A percentile compares a stretch with the other conserved stretches of the same genome.
These are phyloP conservation scores for Microascus cirrosus DNA, from an alignment of 2,329 filamentous ascomycete species.

Conservation along the genomic window DNA sequence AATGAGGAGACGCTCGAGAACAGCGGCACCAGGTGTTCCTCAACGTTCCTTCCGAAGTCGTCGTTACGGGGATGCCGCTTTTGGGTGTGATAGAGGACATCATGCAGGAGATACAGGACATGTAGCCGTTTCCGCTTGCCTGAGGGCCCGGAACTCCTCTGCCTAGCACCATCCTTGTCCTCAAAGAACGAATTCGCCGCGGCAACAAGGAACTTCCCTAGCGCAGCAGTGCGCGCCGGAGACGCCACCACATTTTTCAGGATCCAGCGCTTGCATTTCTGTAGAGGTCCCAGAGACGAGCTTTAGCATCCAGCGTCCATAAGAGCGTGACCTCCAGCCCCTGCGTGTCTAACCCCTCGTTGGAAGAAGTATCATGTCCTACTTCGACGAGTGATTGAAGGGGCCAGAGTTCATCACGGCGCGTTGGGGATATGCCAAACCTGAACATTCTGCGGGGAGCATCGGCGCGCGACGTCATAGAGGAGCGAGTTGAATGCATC, in stretches of 20 bases:
- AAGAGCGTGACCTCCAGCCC: background rate
- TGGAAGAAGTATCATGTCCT: constrained; percentile 9
- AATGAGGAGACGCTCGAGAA: constrained; percentile 45
- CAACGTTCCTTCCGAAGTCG: constrained; percentile 44
- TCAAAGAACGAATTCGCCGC: constrained; percentile 47
- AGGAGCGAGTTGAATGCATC: constrained; percentile 57
- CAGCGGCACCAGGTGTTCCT: constrained; percentile 51
- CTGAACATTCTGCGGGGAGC: constrained; percentile 76
- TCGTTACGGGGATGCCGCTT: constrained; percentile 35
- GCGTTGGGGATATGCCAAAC: constrained; percentile 48
- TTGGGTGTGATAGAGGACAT: constrained; percentile 61
- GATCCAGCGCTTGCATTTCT: constrained; percentile 87
- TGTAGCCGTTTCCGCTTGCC: constrained; percentile 56
- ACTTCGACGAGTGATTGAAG: background rate
- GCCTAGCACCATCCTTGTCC: background rate
- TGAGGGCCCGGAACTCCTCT: constrained; percentile 6
- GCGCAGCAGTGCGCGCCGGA: constrained; percentile 48
- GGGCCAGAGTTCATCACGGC: background rate
- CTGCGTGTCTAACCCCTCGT: background rate
- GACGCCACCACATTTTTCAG: constrained; percentile 61
- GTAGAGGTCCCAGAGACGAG: constrained; percentile 15
- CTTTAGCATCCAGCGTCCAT: background rate
- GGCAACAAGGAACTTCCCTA: constrained; percentile 67
- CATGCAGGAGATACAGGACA: constrained; percentile 67
- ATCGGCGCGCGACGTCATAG: constrained; percentile 54